Evolutionary conservation across 768 basidiomycete species (phyloP), one percentile per base, ranked within the genome.

Genomic region (Mycena vulgaris): DNA sequence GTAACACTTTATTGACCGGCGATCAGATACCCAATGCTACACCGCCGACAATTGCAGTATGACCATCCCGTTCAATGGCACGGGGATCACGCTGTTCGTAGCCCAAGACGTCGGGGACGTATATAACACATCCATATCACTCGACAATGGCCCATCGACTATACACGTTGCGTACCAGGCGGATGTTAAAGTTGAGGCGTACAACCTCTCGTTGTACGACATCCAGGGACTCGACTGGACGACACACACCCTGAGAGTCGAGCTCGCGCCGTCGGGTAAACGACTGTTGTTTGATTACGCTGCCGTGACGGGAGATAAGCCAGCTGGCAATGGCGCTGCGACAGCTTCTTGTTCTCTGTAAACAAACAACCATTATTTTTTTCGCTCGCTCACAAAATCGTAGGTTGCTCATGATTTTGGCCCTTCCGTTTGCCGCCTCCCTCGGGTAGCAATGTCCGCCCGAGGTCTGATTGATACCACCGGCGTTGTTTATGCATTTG

Each of bases 11-110:
- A 28, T 23, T 58, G 10, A 49, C 33, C 63, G 21, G 4, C 27
- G 25, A 14, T 3, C n/a, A 69, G 53, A 70, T 17, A 70, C 69
- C 16, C 49, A 59, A 61, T 70, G 69, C n/a, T 48, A 35, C 25
- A 28, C 33, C 5, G 11, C 49, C 19, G 64, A 70, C 35, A 30
- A 70, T 33, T 70, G 69, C 58, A 70, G 40, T 23, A 31, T 70
- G 19, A 70, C 69, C 31, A 70, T 70, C 16, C 69, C 69, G 10
- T 70, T 70, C 52, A 70, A 70, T 25, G 69, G 69, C 28, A 70
- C 69, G 5, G 69, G 69, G 28, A 70, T 70, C 57, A 70, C 69
- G 11, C 28, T 66, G 21, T 70, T 53, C 52, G 69, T 66, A 19
- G 63, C 69, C 23, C 30, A 53, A 53, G 69, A 70, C 37, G 19